These are phyloP conservation scores for Pleurotus sapidus DNA, from an alignment of 768 basidiomycete species.

Conservation along the genomic window DNA sequence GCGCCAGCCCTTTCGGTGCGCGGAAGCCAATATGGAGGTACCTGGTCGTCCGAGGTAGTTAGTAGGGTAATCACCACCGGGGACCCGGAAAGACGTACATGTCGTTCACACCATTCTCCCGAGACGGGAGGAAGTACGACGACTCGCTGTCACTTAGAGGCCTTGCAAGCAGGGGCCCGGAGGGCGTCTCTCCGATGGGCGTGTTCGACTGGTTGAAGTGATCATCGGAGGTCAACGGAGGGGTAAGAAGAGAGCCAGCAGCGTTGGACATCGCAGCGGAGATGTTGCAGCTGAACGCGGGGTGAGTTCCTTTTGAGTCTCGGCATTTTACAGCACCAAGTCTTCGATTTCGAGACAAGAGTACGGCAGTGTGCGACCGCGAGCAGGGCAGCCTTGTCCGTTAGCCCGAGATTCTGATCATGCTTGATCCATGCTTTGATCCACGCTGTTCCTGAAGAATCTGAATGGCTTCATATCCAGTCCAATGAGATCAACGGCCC, in stretches of 20 bases:
- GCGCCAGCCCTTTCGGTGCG: constrained; percentile 41
- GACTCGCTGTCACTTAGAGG: constrained; percentile 71
- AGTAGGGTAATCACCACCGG: background rate
- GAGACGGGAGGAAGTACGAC: constrained; percentile 77
- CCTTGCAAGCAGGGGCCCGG: constrained; percentile 37
- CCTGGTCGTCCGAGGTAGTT: constrained; percentile 36
- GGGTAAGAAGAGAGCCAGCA: no score
- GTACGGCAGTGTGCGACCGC: no score
- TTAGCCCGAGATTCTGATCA: no score
- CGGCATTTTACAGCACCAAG: background rate
- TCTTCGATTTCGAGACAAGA: no score
- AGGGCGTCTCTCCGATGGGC: constrained; percentile 2
- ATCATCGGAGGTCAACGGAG: background rate
- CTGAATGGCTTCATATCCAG: no score
- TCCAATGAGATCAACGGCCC: no score
- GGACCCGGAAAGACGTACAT: constrained; percentile 48
- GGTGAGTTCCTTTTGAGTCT: no score
- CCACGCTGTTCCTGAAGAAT: no score
- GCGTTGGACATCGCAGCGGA: no score
- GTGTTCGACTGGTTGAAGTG: background rate
- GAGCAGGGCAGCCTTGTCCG: no score
- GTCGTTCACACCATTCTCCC: constrained; percentile 83
- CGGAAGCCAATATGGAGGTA: constrained; percentile 74
- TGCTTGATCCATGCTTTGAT: no score
- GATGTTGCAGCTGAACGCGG: no score